Base-by-base conservation (phyloP, 164 flowering plant genomes). In the Vitis amurensis region DNA sequence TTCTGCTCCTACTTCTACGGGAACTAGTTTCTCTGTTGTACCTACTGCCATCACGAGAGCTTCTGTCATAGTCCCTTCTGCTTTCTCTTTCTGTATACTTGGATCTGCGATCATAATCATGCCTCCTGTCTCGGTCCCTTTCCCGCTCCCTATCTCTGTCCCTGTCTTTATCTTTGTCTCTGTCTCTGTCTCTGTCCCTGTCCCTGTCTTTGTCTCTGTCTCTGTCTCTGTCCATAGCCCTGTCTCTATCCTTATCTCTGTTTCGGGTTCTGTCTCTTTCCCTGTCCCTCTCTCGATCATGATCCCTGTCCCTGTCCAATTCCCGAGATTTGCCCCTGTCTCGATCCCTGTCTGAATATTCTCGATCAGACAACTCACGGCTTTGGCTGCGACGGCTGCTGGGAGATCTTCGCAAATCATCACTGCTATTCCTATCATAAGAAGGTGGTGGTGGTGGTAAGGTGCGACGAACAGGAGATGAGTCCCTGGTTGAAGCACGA, bases 401-500 rank as follows among this genome's bases (percentile, higher is more conserved):
- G 27, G 95, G 95, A 64, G 93, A 91, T 67, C 83, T 83, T 17
- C 84, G 76, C 44, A 50, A 50, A 55, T 86, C 92, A 70, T 86
- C 89, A 50, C 66, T 64, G 47, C 68, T 68, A 59, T 73, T 76
- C 76, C 86, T 84, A 10, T 88, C 91, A 77, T 73, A 80, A 56
- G 82, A 56, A 7, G 89, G 79, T 17, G 94, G 44, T 31, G 44
- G 44, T 31, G 44, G 83, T 0, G 82, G 89, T 0, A 82, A 11
- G 2, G 90, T 87, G 11, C 99, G 95, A 14, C 98, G 92, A 63
- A 96, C 97, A 50, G 99, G 99, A 15, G 98, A 96, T 9, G 99
- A 92, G 68, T 88, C 99, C 73, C 99, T 80, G 10, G 99, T 96
- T 15, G 98, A 93, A 56, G 98, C 95, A 77, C 99, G 97, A 74